Base-by-base conservation (phyloP, 108 stramenopile species). In the Cyclotella cryptica region DNA sequence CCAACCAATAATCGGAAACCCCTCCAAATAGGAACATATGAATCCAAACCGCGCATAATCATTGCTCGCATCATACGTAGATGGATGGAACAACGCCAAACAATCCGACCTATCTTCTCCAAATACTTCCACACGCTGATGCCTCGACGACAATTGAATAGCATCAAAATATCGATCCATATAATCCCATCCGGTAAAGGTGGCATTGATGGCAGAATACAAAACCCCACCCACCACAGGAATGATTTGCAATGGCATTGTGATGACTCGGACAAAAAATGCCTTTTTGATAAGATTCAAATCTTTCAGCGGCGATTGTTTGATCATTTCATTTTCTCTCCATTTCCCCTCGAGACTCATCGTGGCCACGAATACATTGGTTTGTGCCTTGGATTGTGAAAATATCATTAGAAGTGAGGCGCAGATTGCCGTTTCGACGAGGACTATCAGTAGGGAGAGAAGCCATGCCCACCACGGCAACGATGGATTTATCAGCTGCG, bases 391-490 rank as follows among this genome's bases (percentile, higher is more conserved):
- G 26, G 76, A 63, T 66, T 78, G 69, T 12, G 77, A 57, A 46
- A 72, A 59, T 18, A 21, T 0, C 62, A 82, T 57, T 18, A 82
- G 40, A 10, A 82, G 22, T 21, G 71, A 43, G 22, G 81, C 71
- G 17, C 49, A 45, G 7, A 82, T 40, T 9, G 75, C 76, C 14
- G 80, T 40, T 30, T 81, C 75, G 42, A 77, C 29, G n/a, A 81
- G 49, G 27, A 81, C 80, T 19, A 74, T 28, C 6, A 81, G 42
- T 3, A 81, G 51, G 3, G 75, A 75, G 27, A 82, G 29, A 7
- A 78, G 64, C 81, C 81, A 82, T 22, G 76, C 62, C 81, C 81
- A 82, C 81, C 81, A 82, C 42, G 44, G 58, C 27, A 72, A 24
- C 42, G 62, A 35, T 8, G 76, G 14, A 39, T 67, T 72, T 27